phyloP scores from a whole-genome alignment of 2,329 filamentous ascomycete genomes.

The Aspergillus sp. region DNA sequence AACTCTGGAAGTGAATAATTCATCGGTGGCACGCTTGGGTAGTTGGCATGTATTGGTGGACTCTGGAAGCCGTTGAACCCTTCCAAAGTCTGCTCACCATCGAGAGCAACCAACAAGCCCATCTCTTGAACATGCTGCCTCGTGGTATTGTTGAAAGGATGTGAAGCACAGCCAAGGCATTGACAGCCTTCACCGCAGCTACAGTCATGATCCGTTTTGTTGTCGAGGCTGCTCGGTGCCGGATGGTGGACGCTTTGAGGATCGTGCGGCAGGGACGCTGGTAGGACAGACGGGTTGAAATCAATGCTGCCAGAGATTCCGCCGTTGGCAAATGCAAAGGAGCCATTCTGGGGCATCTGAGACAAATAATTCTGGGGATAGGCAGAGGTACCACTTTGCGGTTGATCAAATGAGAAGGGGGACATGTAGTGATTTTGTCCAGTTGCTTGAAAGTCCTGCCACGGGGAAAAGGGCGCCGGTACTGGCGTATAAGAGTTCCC shows the following conservation, averaged over 20 bases:
- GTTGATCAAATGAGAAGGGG: constrained; percentile 15
- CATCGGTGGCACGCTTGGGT: constrained; percentile 13
- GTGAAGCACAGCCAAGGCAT: constrained; percentile 47
- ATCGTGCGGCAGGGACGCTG: constrained; percentile 10
- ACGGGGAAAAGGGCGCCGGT: constrained; percentile 17
- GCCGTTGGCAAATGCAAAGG: constrained; percentile 13
- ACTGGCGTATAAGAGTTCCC: constrained; percentile 16
- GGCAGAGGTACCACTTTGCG: constrained; percentile 6
- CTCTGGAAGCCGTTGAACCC: constrained; percentile 20
- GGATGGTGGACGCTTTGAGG: constrained; percentile 7
- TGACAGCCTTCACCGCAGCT: constrained; percentile 47
- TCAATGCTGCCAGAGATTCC: constrained; percentile 15
- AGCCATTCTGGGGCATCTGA: constrained; percentile 11
- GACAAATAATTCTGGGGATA: constrained; percentile 20
- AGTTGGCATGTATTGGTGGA: constrained; percentile 20
- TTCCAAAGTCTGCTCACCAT: constrained; percentile 26
- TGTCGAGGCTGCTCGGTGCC: constrained; percentile 6
- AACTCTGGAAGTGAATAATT: constrained; percentile 21
- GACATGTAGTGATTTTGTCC: constrained; percentile 16
- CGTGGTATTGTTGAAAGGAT: constrained; percentile 49
- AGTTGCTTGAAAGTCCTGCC: constrained; percentile 22
- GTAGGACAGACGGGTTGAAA: constrained; percentile 17
- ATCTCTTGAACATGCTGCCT: constrained; percentile 47
- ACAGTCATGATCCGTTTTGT: constrained; percentile 36
- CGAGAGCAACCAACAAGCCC: constrained; percentile 41